Evolutionary conservation across 805 yeast species (phyloP), one percentile per base, ranked within the genome.

Genomic region (Saturnispora serradocipensis): DNA sequence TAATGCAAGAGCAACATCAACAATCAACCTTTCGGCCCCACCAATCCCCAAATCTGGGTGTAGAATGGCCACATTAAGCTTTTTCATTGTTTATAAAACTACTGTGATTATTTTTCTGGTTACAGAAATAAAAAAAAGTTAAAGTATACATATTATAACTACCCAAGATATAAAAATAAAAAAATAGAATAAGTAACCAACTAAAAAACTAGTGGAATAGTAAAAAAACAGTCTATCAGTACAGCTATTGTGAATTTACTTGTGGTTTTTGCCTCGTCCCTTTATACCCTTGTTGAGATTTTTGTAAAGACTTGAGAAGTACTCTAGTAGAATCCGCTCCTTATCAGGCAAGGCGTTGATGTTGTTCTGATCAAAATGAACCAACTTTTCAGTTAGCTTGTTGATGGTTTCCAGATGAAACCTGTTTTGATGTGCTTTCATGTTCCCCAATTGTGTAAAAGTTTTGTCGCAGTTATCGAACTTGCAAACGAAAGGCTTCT

Each of bases 31-130:
- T 64, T 93, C 99, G 1, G 99, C 99, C 4, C 99, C 99, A 5
- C 89, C 99, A 52, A 91, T 91, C 0, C 99, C 99, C 50, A 93
- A 70, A 68, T 93, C 99, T 0, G 99, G 99, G 63, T 93, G 99
- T 4, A 93, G 69, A 59, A 93, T 87, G 1, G 97, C 97, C 35
- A 91, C 75, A 13, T 43, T 40, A 13, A 36, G 24, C 11, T 27
- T 16, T 5, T 15, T 15, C 43, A 36, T 25, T 10, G 30, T 6
- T 34, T 18, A 30, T 10, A 6, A 18, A 24, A 22, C 15, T 22
- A 40, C 15, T 20, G 4, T n/a, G 22, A 22, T 40, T 5, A 22
- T 18, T 24, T 11, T 34, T 34, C 25, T 1, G 15, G 25, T 7
- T 15, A 27, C 15, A 22, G n/a, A 28, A 22, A 39, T 38, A 20